phyloP scores from a whole-genome alignment of 805 yeast species.

The Sporopachydermia lactativora region DNA sequence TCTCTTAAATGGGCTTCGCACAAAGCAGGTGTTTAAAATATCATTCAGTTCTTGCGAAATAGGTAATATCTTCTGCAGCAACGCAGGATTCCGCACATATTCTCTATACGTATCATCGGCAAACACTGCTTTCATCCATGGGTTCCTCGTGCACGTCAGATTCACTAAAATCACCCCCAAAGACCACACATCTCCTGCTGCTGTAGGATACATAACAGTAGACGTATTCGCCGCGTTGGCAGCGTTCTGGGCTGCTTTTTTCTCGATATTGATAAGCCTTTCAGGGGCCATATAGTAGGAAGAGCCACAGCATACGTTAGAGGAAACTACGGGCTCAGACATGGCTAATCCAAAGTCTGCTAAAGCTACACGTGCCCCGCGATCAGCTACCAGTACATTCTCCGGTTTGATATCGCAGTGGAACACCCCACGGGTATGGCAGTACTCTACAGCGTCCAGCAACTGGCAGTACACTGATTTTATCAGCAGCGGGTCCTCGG shows the following conservation, averaged over 20 bases:
- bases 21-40: conserved; percentile 26
- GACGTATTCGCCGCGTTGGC: conserved; percentile 19
- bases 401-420: conserved; percentile 97
- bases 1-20: conserved; percentile 11
- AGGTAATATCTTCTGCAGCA: conserved; percentile 58
- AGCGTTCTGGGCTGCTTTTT: conserved; percentile 5
- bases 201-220: conserved; percentile 43
- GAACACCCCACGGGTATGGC: conserved; percentile 71
- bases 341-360: conserved; percentile 91
- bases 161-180: conserved; percentile 71
- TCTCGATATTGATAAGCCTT: conserved; percentile 29
- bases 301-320: conserved; percentile 74
- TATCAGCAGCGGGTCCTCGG: conserved; percentile 32
- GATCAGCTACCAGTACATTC: conserved; percentile 56
- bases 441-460: conserved; percentile 67
- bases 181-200: conserved; percentile 80
- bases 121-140: conserved; percentile 74
- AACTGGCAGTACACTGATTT: conserved; percentile 60
- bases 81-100: conserved; percentile 37
- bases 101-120: conserved; percentile 51
- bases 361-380: conserved; percentile 40
- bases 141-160: conserved; percentile 71
- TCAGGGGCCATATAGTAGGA: conserved; percentile 93
- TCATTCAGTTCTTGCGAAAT: conserved; percentile 47
- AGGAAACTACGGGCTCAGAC: conserved; percentile 37